Evolutionary conservation across 78 protist species (phyloP), one percentile per base, ranked within the genome.

Genomic region (Dictyostelium purpureum): DNA sequence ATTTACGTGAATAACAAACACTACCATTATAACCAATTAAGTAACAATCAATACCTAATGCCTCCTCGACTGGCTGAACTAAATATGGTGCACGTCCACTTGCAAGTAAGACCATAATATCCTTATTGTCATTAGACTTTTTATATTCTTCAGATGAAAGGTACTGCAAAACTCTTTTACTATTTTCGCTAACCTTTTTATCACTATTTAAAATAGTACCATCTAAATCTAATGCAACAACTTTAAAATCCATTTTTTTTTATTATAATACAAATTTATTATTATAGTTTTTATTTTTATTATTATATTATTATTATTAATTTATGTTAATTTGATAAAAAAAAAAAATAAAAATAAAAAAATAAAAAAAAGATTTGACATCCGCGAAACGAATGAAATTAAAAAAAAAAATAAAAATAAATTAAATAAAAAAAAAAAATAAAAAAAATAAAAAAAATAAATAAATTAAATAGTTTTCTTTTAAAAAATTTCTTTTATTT

Each of bases 71-170:
- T 24, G 80, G 92, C 31, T 40, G 6, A 0, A 85, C 76, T 10
- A 73, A 37, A 54, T 85, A 85, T 3, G 92, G 80, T 73, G 92
- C 92, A 10, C 92, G n/a, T 11, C 92, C 92, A 56, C 70, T 67
- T 42, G 82, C 92, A 0, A 85, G 28, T 56, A 73, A 31, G 0
- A 85, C 18, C n/a, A 42, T 33, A 31, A 85, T 76, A 7, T 54
- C 75, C 12, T 77, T 35, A 5, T 52, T 45, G 33, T 63, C 42
- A 79, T 79, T 63, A 21, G 2, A 2, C 3, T 75, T 75, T 12
- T 75, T 75, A 42, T 33, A 47, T 47, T 28, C 47, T 28, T 28
- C 16, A 35, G 3, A 45, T 28, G 28, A 26, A 24, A 85, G 28
- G 45, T 85, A 59, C 24, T 52, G 67, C 43, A 85, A 85, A 2